Percentiles rank a stretch among this genome's conserved stretches.
These are phyloP conservation scores for Colletotrichum sp. DNA, from an alignment of 2,329 filamentous ascomycete species.

Conservation along the genomic window DNA sequence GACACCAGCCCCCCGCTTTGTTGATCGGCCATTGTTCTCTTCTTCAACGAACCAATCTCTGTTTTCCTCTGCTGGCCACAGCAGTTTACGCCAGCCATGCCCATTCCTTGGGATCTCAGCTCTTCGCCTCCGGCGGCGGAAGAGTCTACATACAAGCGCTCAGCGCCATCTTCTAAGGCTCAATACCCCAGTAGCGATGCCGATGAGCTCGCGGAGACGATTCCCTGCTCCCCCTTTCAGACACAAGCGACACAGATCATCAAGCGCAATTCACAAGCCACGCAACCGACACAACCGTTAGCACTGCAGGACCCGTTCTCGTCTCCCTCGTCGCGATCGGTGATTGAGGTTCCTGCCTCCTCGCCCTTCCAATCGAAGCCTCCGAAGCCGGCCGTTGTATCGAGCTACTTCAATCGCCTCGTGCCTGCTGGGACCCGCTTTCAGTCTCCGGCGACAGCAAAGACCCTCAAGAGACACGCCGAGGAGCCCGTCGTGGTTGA, in stretches of 20 bases:
- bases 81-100: background rate
- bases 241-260: slow-evolving; percentile 54
- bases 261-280: background rate
- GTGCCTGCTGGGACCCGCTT: slow-evolving; percentile 79
- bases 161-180: background rate
- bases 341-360: slow-evolving; percentile 85
- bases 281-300: slow-evolving; percentile 30
- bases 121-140: slow-evolving; percentile 9
- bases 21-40: background rate
- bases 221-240: slow-evolving; percentile 46
- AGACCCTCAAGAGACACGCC: slow-evolving; percentile 39
- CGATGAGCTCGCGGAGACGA: slow-evolving; percentile 53
- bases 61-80: background rate
- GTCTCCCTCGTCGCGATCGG: slow-evolving; percentile 48
- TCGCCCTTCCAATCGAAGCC: slow-evolving; percentile 66
- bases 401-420: slow-evolving; percentile 57
- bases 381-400: slow-evolving; percentile 10
- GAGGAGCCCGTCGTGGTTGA: slow-evolving; percentile 51
- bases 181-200: slow-evolving; percentile 36
- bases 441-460: slow-evolving; percentile 49
- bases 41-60: background rate
- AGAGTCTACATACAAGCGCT: background rate
- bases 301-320: slow-evolving; percentile 32
- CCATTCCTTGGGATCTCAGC: background rate
- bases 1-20: background rate